Evolutionary conservation across 345 rosid genomes (phyloP), one percentile per base, ranked within the genome.

Genomic region (Sonneratia alba): DNA sequence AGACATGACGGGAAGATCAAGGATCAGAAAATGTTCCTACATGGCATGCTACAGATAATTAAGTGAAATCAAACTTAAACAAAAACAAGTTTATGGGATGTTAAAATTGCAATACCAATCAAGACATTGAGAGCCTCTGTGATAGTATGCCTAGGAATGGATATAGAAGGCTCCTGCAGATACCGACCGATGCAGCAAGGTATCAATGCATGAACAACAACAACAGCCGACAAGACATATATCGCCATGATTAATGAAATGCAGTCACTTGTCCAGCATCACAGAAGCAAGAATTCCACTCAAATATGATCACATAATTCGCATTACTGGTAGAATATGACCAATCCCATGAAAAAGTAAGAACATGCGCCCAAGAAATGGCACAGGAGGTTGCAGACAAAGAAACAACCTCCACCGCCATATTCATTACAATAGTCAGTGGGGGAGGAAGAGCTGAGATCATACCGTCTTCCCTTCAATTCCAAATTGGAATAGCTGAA

Each of bases 151-250:
- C 85, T 85, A 3, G 95, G 93, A 43, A 88, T 85, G 75, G 83
- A 83, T 63, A 87, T 91, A 67, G 85, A 91, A 66, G 97, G 90
- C 61, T 91, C 95, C 95, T 91, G 87, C 19, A 22, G 73, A 71
- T 67, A 61, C 8, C 24, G 14, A 42, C 27, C 42, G 18, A 22
- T 48, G 18, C 51, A 48, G 66, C 61, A 36, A 11, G 21, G 22
- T 55, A 65, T 16, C 56, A 43, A 3, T 3, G 48, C 56, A 63
- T 24, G 51, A 48, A 16, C 32, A 22, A 19, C 21, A 59, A 5
- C 13, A 24, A 22, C 11, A n/a, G 13, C 64, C 64, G 24, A 59
- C 22, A 59, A 5, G 34, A 59, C 36, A 24, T 21, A 59, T 1
- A n/a, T 24, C 64, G 13, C 36, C 64, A 59, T 5, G 6, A 59